A percentile compares a stretch with the other conserved stretches of the same genome.
Evolutionary conservation across 371 early-diverging fungal genomes (phyloP).

Genomic region (Syncephalastrum monosporum): DNA sequence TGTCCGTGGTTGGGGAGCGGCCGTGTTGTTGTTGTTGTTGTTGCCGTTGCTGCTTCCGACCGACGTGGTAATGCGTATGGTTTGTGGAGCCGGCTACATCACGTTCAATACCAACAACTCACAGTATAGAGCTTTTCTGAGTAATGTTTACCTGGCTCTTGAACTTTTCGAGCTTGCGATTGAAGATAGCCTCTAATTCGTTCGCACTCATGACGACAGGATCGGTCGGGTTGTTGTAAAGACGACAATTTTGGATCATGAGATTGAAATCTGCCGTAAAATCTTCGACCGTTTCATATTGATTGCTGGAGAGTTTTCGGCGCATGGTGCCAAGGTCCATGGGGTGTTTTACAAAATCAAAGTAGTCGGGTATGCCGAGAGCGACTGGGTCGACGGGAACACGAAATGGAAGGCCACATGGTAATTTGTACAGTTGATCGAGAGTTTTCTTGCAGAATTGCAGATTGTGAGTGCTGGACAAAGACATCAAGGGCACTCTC

Average conservation of each 20-base stretch:
- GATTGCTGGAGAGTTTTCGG: conserved; percentile 55
- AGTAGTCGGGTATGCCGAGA: conserved; percentile 67
- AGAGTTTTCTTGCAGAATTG: conserved; percentile 34
- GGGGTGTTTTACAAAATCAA: conserved; percentile 87
- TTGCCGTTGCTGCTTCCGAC: neutral
- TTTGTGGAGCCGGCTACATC: neutral
- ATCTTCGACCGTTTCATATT: conserved; percentile 43
- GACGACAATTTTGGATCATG: conserved; percentile 54
- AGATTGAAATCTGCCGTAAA: conserved; percentile 47
- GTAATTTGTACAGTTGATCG: conserved; percentile 63
- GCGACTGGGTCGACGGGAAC: conserved; percentile 49
- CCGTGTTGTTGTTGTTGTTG: conserved; percentile 4
- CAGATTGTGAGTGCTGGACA: neutral
- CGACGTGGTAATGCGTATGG: neutral
- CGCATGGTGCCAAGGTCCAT: conserved; percentile 97
- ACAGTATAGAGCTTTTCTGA: neutral
- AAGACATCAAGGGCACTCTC: too few relatives aligned
- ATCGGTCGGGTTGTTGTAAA: conserved; percentile 77
- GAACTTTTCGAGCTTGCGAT: conserved; percentile 9
- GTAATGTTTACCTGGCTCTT: conserved; percentile 1
- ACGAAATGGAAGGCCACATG: conserved; percentile 75
- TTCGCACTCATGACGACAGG: conserved; percentile 71
- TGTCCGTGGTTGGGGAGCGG: conserved; percentile 10
- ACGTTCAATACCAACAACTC: conserved; percentile 2
- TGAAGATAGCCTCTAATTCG: conserved; percentile 61